A percentile compares a stretch with the other conserved stretches of the same genome.
Evolutionary conservation across 2,329 filamentous ascomycete genomes (phyloP).

Genomic region (Sarocladium kiliense): DNA sequence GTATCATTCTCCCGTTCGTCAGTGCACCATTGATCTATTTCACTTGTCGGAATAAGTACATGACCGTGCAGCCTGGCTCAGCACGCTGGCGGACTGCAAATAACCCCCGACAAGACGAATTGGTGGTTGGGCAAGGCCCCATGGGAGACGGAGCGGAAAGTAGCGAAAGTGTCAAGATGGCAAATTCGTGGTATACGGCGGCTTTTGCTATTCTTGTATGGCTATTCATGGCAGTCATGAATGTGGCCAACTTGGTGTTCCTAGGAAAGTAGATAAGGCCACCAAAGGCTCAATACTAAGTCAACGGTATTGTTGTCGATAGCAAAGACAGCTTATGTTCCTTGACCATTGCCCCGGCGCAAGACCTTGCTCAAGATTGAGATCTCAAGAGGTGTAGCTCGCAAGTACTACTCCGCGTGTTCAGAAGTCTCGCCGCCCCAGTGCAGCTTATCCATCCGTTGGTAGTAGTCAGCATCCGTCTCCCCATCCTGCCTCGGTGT

Average conservation of each 20-base stretch:
- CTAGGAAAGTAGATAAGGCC: too few species aligned
- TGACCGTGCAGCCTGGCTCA: too few species aligned
- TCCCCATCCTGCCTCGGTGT: neutral
- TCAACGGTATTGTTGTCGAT: too few species aligned
- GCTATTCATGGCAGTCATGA: constrained; percentile 71
- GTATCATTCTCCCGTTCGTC: constrained; percentile 74
- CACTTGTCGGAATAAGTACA: constrained; percentile 72
- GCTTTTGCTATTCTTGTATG: constrained; percentile 57
- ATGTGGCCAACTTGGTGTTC: constrained; percentile 67
- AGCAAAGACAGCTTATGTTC: too few species aligned
- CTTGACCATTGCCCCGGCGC: too few species aligned
- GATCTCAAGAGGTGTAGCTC: too few species aligned
- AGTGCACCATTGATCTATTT: constrained; percentile 80
- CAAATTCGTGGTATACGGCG: constrained; percentile 45
- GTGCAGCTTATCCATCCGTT: constrained; percentile 6
- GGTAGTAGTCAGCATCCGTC: neutral
- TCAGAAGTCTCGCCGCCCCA: neutral
- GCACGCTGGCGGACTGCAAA: too few species aligned
- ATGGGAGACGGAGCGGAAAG: neutral
- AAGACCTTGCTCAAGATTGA: too few species aligned
- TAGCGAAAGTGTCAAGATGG: constrained; percentile 48
- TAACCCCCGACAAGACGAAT: too few species aligned
- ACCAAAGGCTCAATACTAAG: too few species aligned
- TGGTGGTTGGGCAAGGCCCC: constrained; percentile 35
- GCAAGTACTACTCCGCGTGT: neutral